phyloP scores from a whole-genome alignment of 2,329 filamentous ascomycete species.

The Penicillium vulpinum region DNA sequence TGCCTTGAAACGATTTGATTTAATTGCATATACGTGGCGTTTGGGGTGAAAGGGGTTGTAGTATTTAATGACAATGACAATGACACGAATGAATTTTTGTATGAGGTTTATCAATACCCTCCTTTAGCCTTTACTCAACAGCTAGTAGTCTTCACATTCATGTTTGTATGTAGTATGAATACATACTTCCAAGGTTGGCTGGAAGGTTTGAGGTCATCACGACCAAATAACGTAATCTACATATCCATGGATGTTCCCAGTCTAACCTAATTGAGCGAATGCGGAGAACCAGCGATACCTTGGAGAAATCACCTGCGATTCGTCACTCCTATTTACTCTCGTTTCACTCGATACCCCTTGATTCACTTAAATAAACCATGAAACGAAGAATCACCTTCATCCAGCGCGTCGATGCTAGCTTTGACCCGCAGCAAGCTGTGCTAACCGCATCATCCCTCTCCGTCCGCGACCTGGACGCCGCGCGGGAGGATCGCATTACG shows the following conservation, averaged over 20 bases:
- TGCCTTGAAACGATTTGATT: conserved; percentile 47
- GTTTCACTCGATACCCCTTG: background rate
- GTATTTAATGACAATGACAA: conserved; percentile 19
- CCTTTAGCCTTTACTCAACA: background rate
- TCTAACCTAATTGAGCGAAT: conserved; percentile 23
- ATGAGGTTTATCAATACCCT: background rate
- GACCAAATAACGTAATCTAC: background rate
- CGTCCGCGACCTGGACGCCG: conserved; percentile 63
- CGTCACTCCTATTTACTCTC: conserved; percentile 3
- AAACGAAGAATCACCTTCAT: conserved; percentile 68
- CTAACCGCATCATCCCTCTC: conserved; percentile 57
- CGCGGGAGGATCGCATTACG: conserved; percentile 77
- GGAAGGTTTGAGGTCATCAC: too few relatives aligned
- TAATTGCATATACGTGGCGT: conserved; percentile 28
- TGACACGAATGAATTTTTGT: conserved; percentile 7
- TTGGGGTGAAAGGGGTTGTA: conserved; percentile 24
- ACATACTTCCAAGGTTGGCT: too few relatives aligned
- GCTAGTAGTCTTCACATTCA: background rate
- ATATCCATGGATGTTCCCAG: background rate
- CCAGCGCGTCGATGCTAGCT: conserved; percentile 61
- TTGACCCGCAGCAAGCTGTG: conserved; percentile 64
- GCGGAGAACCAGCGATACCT: conserved; percentile 19
- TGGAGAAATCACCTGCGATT: conserved; percentile 17
- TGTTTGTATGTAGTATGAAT: background rate
- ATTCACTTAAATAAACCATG: conserved; percentile 29